Percentiles rank a stretch among this genome's conserved stretches.
These are phyloP conservation scores for Beauveria sp. DNA, from an alignment of 2,329 filamentous ascomycete species.

Conservation along the genomic window DNA sequence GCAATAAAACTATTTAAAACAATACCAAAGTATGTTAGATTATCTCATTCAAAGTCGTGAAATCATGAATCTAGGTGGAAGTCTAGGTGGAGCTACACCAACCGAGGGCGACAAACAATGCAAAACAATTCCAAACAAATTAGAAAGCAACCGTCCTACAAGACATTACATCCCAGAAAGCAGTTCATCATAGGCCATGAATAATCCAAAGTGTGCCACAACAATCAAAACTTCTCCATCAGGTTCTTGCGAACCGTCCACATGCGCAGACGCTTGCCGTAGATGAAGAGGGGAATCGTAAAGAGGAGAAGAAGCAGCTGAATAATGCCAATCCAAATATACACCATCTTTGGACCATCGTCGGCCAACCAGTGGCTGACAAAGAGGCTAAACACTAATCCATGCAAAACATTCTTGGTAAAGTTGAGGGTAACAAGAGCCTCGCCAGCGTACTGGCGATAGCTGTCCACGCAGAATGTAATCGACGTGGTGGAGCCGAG, in stretches of 20 bases:
- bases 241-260: conserved; percentile 84
- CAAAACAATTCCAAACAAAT: not conserved
- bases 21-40: not conserved
- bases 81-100: not conserved
- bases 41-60: not conserved
- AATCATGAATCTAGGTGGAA: not conserved
- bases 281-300: conserved; percentile 90
- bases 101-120: not conserved
- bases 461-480: conserved; percentile 89
- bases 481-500: conserved; percentile 86
- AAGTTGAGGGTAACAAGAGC: conserved; percentile 92
- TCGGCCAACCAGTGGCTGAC: conserved; percentile 74
- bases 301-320: conserved; percentile 67
- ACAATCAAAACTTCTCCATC: conserved; percentile 62
- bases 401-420: conserved; percentile 88
- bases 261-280: conserved; percentile 83
- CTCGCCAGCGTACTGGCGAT: conserved; percentile 88
- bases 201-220: not conserved
- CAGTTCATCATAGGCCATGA: not conserved
- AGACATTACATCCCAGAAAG: not conserved
- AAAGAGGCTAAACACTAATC: conserved; percentile 81
- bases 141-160: not conserved
- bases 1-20: too few species aligned
- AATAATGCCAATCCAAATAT: conserved; percentile 75
- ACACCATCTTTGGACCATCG: conserved; percentile 71